A percentile compares a stretch with the other conserved stretches of the same genome.
These are phyloP conservation scores for Agastache rugosa DNA, from an alignment of 257 asterid species.

Conservation along the genomic window DNA sequence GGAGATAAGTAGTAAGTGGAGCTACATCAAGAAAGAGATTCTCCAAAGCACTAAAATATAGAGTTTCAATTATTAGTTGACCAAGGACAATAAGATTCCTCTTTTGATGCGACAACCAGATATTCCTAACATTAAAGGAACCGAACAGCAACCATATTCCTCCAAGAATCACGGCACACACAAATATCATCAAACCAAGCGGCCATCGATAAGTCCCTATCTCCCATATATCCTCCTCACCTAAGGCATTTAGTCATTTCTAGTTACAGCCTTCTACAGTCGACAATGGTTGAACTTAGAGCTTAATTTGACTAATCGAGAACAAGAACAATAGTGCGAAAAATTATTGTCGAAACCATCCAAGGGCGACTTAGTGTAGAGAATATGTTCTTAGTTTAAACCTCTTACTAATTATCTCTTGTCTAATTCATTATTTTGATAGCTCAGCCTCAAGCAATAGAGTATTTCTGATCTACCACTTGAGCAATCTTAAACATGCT, in stretches of 20 bases:
- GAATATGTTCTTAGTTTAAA: neutral
- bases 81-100: slow-evolving; percentile 57
- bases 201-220: slow-evolving; percentile 22
- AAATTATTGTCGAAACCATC: slow-evolving; percentile 4
- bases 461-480: neutral
- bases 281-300: slow-evolving; percentile 13
- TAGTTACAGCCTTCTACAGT: neutral
- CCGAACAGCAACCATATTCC: slow-evolving; percentile 23
- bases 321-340: slow-evolving; percentile 13
- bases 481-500: no score
- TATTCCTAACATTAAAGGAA: slow-evolving; percentile 42
- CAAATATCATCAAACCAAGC: slow-evolving; percentile 35
- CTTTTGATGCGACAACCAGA: slow-evolving; percentile 51
- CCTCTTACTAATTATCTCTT: neutral
- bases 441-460: neutral
- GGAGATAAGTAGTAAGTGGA: slow-evolving; percentile 35
- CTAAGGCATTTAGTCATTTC: neutral
- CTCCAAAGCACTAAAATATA: slow-evolving; percentile 57
- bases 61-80: slow-evolving; percentile 58
- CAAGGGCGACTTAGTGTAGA: slow-evolving; percentile 6
- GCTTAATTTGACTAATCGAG: slow-evolving; percentile 14
- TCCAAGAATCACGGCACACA: slow-evolving; percentile 35
- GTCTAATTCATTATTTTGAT: neutral
- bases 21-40: slow-evolving; percentile 61
- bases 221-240: slow-evolving; percentile 2